Base-by-base conservation (phyloP, 2,329 filamentous ascomycete species). In the Xylariaceae sp. region DNA sequence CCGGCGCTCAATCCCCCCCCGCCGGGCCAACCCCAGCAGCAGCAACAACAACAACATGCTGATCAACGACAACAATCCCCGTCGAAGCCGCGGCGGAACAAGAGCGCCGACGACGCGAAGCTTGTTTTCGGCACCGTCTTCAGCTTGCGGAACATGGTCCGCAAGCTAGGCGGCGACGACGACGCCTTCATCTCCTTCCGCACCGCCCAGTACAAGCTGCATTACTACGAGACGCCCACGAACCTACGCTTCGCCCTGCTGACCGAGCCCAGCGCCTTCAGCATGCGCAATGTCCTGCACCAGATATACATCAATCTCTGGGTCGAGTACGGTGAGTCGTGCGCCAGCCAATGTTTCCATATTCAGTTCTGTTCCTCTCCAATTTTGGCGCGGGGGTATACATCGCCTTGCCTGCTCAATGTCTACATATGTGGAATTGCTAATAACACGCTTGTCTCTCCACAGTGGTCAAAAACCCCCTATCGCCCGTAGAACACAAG, bases 241-340 rank as follows among this genome's bases (percentile, higher is more conserved):
- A 95, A 89, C 70, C 85, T 95, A 72, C 95, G 96, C 68, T 95
- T 97, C 68, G 91, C 96, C 68, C 89, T 99, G 86, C 79, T 97
- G 68, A 97, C 94, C 21, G 94, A 97, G 73, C 89, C 88, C 36
- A 87, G 84, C 62, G 88, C 89, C 54, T 82, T 88, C 62, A 96
- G 91, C 72, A 92, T 99, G 84, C 84, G 92, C 42, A 90, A 95
- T 64, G 92, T 95, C 19, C 74, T 99, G 66, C 92, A 99, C 70
- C 94, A 99, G 79, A 96, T 99, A 59, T 99, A 96, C 72, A 95
- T 96, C 54, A 97, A 95, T 70, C 81, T 97, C 21, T 99, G 94
- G 76, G 92, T 99, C 16, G 94, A 99, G 75, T 99, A 94, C 66
- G 87, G 88, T 90, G 72, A 55, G 79, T 74, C 15, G 19, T 2